Evolutionary conservation across 2,329 filamentous ascomycete species (phyloP).

Genomic region (Emericellopsis cladophorae): DNA sequence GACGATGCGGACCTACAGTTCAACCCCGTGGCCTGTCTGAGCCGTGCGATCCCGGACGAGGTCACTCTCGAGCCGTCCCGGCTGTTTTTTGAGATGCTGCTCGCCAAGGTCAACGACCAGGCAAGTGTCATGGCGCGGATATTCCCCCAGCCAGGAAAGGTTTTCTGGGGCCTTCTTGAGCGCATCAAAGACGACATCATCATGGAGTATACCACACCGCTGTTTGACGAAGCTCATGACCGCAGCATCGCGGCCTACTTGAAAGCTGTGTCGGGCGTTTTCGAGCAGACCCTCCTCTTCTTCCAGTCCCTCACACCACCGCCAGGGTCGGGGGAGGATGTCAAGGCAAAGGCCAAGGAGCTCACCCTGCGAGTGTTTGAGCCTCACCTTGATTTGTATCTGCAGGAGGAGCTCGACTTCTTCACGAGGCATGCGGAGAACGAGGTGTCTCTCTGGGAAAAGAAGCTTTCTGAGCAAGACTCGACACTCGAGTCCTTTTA

Average conservation of each 20-base stretch:
- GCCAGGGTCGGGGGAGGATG: conserved; percentile 31
- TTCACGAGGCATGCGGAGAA: conserved; percentile 67
- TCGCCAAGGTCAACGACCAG: conserved; percentile 72
- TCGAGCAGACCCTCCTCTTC: conserved; percentile 74
- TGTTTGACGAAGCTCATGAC: conserved; percentile 81
- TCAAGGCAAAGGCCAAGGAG: conserved; percentile 51
- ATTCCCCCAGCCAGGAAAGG: conserved; percentile 58
- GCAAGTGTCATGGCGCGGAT: conserved; percentile 66
- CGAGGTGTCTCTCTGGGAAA: conserved; percentile 79
- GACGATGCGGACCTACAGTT: conserved; percentile 52
- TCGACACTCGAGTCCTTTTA: conserved; percentile 85
- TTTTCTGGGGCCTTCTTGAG: conserved; percentile 69
- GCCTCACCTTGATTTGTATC: conserved; percentile 83
- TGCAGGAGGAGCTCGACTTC: conserved; percentile 80
- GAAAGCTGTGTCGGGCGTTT: conserved; percentile 75
- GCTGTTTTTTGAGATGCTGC: conserved; percentile 65
- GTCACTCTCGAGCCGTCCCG: conserved; percentile 72
- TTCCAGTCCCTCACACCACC: conserved; percentile 58
- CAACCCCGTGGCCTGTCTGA: conserved; percentile 71
- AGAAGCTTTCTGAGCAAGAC: conserved; percentile 81
- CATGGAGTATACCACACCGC: conserved; percentile 69
- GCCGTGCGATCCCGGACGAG: conserved; percentile 48
- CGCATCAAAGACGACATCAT: conserved; percentile 76
- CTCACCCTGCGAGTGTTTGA: conserved; percentile 69
- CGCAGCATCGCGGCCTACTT: conserved; percentile 66